Percentiles rank a stretch among this genome's conserved stretches.
Conservation (phyloP, 805 yeast species). For the Pichia scutulata region DNA sequence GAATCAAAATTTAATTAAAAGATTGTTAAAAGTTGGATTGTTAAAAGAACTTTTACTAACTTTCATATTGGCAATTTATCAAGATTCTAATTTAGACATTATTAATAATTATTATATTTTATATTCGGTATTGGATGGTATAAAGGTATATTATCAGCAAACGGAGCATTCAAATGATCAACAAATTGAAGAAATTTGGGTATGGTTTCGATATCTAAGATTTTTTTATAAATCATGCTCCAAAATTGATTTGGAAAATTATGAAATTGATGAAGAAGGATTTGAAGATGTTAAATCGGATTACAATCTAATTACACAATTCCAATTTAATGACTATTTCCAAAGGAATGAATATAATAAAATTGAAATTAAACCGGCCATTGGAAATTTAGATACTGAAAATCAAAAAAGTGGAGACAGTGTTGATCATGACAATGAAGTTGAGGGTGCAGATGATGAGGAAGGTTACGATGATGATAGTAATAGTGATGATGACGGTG, state of each 20-base stretch:
- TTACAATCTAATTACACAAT: constrained; percentile 23
- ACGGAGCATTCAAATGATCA: constrained; percentile 12
- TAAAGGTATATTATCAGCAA: constrained; percentile 14
- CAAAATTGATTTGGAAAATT: constrained; percentile 39
- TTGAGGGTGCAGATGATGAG: constrained; percentile 11
- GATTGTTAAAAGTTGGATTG: constrained; percentile 17
- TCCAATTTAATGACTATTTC: constrained; percentile 22
- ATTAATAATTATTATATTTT: constrained; percentile 21
- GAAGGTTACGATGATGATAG: constrained; percentile 6
- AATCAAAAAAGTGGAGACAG: constrained; percentile 10
- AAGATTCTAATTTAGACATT: constrained; percentile 25
- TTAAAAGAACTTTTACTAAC: constrained; percentile 22
- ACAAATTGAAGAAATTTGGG: constrained; percentile 17
- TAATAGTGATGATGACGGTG: constrained; percentile 1
- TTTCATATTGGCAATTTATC: constrained; percentile 23
- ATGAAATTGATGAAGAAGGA: constrained; percentile 35
- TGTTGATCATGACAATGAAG: constrained; percentile 9
- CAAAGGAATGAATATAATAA: constrained; percentile 16
- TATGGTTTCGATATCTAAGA: constrained; percentile 28
- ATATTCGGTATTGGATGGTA: constrained; percentile 20
- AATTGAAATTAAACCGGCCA: constrained; percentile 21
- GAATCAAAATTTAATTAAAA: constrained; percentile 13
- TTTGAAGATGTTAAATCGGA: constrained; percentile 34
- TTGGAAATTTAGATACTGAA: not conserved
- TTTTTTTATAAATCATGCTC: constrained; percentile 42